Percentiles rank a stretch among this genome's conserved stretches.
Evolutionary conservation across 306 rosid genomes (phyloP).

Genomic region (Morella rubra): DNA sequence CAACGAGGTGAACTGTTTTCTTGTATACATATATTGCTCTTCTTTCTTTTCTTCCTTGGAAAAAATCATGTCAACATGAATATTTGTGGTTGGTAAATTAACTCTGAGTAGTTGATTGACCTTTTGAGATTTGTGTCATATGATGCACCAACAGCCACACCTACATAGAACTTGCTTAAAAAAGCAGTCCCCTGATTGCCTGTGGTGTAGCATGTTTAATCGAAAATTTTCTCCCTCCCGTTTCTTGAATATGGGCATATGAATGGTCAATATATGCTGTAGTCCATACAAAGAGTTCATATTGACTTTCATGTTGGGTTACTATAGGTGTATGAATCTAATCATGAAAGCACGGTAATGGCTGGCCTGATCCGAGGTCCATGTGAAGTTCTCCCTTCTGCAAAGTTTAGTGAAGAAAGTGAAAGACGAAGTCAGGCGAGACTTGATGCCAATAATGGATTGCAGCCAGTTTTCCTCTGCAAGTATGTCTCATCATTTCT

Average conservation of each 20-base stretch:
- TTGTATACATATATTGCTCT: neutral
- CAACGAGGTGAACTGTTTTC: constrained; percentile 64
- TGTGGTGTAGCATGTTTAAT: neutral
- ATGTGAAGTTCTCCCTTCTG: constrained; percentile 74
- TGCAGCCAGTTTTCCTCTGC: constrained; percentile 74
- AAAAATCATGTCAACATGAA: neutral
- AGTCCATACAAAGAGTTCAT: constrained; percentile 13
- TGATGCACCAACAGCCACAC: neutral
- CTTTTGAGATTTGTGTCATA: neutral
- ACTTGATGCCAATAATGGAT: constrained; percentile 37
- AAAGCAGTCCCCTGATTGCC: neutral
- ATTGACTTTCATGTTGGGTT: constrained; percentile 21
- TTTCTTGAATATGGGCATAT: constrained; percentile 15
- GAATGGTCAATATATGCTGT: neutral
- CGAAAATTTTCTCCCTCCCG: neutral
- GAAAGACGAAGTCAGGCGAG: constrained; percentile 54
- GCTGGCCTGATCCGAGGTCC: constrained; percentile 71
- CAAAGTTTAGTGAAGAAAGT: constrained; percentile 68
- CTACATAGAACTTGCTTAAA: neutral
- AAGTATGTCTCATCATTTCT: constrained; percentile 52
- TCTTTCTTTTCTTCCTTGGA: neutral
- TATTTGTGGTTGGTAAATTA: constrained; percentile 19
- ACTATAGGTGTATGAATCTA: constrained; percentile 77
- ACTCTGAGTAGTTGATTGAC: constrained; percentile 5
- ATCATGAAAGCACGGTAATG: constrained; percentile 61